Conservation (phyloP, 148 eudicot species). For the Bassia scoparia region DNA sequence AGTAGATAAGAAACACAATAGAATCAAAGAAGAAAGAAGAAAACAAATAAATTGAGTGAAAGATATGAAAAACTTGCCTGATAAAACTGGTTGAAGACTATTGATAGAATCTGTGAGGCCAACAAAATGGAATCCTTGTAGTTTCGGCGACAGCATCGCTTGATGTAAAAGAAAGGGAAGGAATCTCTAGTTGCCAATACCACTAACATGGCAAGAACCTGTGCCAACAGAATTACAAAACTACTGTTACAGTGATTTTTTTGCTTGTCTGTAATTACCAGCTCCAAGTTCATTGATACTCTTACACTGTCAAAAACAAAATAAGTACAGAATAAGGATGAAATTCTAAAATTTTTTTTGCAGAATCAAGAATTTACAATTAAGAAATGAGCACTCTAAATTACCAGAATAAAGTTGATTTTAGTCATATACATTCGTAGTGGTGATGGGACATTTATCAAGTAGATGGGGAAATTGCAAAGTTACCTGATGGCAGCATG, state of each 20-base stretch:
- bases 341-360: not conserved
- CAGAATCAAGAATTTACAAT: too few species aligned
- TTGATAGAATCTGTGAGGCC: slow-evolving; percentile 47
- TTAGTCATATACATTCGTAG: not conserved
- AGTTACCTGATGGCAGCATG: slow-evolving; percentile 87
- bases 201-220: slow-evolving; percentile 45
- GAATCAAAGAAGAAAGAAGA: too few species aligned
- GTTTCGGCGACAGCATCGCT: slow-evolving; percentile 67
- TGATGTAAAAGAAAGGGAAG: slow-evolving; percentile 64
- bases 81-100: slow-evolving; percentile 69
- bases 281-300: slow-evolving; percentile 79
- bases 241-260: slow-evolving; percentile 61
- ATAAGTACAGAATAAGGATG: not conserved
- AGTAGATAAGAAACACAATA: not conserved
- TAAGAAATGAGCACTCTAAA: not conserved
- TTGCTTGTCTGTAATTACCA: slow-evolving; percentile 57
- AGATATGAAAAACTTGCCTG: too few species aligned
- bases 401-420: not conserved
- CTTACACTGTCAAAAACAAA: slow-evolving; percentile 53
- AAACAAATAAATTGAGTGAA: too few species aligned
- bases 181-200: slow-evolving; percentile 45
- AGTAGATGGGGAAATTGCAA: not conserved
- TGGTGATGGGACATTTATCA: not conserved
- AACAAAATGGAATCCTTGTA: slow-evolving; percentile 47
- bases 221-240: slow-evolving; percentile 41